These are phyloP conservation scores for Gynochthodes officinalis DNA, from an alignment of 257 asterid species.

Conservation along the genomic window DNA sequence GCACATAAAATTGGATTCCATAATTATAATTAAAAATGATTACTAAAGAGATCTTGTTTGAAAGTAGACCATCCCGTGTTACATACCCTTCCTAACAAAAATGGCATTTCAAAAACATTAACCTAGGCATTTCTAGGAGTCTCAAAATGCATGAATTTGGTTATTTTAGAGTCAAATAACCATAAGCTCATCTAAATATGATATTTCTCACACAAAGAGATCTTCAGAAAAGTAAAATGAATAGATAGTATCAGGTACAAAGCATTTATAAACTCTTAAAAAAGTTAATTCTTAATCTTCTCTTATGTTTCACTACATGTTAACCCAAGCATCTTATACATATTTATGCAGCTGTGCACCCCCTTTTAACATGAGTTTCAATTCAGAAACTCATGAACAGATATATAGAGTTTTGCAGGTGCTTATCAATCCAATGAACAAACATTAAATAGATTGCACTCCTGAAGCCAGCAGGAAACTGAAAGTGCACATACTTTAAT, in stretches of 20 bases:
- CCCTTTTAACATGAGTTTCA: too few species aligned
- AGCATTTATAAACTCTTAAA: neutral
- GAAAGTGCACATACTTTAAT: neutral
- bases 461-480: neutral
- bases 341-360: too few species aligned
- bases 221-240: neutral
- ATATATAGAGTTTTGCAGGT: too few species aligned
- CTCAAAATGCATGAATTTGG: neutral
- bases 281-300: neutral
- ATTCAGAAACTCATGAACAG: too few species aligned
- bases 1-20: neutral
- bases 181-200: neutral
- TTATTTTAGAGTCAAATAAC: neutral
- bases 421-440: neutral
- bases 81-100: neutral
- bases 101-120: neutral
- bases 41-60: neutral
- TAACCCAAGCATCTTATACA: too few species aligned
- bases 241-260: neutral
- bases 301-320: neutral
- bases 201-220: neutral
- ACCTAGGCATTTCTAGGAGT: neutral
- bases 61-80: neutral
- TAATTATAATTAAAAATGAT: neutral
- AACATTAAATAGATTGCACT: neutral